Evolutionary conservation across 805 yeast species (phyloP).

Genomic region (Candida adriatica): DNA sequence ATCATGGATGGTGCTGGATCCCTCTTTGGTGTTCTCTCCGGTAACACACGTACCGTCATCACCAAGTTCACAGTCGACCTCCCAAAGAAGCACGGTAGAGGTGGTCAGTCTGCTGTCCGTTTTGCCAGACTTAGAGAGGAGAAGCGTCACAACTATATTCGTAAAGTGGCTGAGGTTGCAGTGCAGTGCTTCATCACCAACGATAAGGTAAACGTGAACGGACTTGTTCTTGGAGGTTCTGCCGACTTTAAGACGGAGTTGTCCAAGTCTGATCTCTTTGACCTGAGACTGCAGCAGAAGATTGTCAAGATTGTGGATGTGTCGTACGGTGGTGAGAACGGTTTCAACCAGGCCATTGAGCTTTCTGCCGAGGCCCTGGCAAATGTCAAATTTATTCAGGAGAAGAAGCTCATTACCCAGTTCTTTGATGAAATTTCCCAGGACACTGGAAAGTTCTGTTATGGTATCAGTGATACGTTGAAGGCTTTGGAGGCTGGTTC

Average conservation of each 20-base stretch:
- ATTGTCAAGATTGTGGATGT: conserved; percentile 91
- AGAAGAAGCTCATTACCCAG: conserved; percentile 85
- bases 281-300: conserved; percentile 78
- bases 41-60: conserved; percentile 93
- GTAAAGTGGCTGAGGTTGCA: conserved; percentile 97
- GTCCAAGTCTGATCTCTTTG: conserved; percentile 89
- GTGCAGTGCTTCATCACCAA: conserved; percentile 94
- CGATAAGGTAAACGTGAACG: conserved; percentile 92
- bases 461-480: conserved; percentile 93
- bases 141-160: conserved; percentile 96
- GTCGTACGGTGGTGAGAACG: conserved; percentile 99
- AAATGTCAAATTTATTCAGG: conserved; percentile 96
- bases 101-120: conserved; percentile 99
- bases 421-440: conserved; percentile 97
- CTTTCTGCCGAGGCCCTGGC: conserved; percentile 94
- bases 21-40: conserved; percentile 88
- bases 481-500: conserved; percentile 97
- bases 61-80: conserved; percentile 96
- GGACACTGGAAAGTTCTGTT: conserved; percentile 96
- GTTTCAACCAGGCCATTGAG: conserved; percentile 98
- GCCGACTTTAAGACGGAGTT: conserved; percentile 98
- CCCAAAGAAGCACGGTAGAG: conserved; percentile 99
- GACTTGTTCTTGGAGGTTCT: conserved; percentile 95
- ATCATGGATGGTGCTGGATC: conserved; percentile 99
- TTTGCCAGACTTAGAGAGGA: conserved; percentile 98